Evolutionary conservation across 495 filamentous ascomycete species (phyloP), one percentile per base, ranked within the genome.

Genomic region (Podospora didyma): DNA sequence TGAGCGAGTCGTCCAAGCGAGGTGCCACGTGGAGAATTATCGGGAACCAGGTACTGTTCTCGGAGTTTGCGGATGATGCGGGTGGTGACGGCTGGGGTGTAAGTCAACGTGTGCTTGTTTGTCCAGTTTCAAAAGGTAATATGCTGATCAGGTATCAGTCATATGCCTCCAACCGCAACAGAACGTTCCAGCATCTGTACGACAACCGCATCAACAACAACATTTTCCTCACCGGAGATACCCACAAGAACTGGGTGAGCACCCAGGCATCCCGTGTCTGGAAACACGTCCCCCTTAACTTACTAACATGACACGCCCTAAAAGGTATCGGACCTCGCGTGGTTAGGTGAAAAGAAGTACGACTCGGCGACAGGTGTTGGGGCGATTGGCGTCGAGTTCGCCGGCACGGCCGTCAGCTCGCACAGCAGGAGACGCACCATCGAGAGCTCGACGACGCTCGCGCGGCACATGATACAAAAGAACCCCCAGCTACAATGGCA

Each of bases 401-500:
- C 80, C 41, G 85, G 84, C 21, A 74, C 81, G 1, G 84, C 83
- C 3, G 85, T 89, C 42, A 75, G 73, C 35, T 83, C 79, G 17
- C 70, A 77, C 79, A 0, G 69, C 69, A 16, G 83, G 82, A 21
- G 73, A 75, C 78, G 75, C 56, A 73, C 75, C 46, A 67, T 70
- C 7, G 68, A 81, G 28, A 62, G 55, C 4, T 61, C 55, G n/a
- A n/a, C n/a, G n/a, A n/a, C 3, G 80, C 78, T 0, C 73, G 80
- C 39, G 57, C 61, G 19, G 56, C 11, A 6, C 69, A 20, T 70
- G 68, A 35, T 73, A 82, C 22, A 71, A 11, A 69, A 71, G 16
- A 88, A 86, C 61, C 60, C 65, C 20, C 80, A 84, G 62, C 73
- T 89, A 53, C 82, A 86, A 65, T 89, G 86, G 85, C 79, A 83